Conservation (phyloP, 2,329 filamentous ascomycete species). For the Calonectria ilicicola region DNA sequence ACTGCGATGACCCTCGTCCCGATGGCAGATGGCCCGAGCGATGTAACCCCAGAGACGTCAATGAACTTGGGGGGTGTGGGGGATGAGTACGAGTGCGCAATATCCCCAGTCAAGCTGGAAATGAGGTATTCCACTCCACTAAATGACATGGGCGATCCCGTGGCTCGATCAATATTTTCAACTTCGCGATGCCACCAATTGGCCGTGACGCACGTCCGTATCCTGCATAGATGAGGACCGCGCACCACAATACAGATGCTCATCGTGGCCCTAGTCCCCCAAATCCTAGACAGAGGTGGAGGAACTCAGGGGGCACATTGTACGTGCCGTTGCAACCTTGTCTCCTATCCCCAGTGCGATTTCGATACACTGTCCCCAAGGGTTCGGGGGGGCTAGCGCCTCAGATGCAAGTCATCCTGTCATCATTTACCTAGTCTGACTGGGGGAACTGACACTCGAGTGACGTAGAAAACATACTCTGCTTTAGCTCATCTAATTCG, state of each 20-base stretch:
- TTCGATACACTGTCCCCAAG: constrained; percentile 3
- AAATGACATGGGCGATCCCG: constrained; percentile 8
- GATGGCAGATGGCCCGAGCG: constrained; percentile 13
- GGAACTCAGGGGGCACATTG: not conserved
- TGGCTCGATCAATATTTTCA: not conserved
- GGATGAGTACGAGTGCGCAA: constrained; percentile 6
- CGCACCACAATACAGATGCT: not conserved
- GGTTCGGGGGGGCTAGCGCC: not conserved
- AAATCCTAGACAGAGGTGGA: not conserved
- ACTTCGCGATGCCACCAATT: not conserved
- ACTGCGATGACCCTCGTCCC: constrained; percentile 6
- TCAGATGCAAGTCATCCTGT: constrained; percentile 3
- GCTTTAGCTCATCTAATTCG: not conserved
- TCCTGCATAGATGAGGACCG: not conserved
- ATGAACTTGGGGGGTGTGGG: constrained; percentile 8
- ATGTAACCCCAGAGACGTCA: constrained; percentile 24
- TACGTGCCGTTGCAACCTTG: constrained; percentile 3
- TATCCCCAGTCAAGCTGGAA: constrained; percentile 10
- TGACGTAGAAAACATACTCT: not conserved
- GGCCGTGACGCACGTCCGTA: not conserved
- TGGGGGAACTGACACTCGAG: not conserved
- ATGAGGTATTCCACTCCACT: constrained; percentile 20
- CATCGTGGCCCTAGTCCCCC: not conserved
- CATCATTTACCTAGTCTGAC: not conserved
- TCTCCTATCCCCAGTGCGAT: not conserved